Evolutionary conservation across 2,329 filamentous ascomycete genomes (phyloP).

Genomic region (Spiromastix sp.): DNA sequence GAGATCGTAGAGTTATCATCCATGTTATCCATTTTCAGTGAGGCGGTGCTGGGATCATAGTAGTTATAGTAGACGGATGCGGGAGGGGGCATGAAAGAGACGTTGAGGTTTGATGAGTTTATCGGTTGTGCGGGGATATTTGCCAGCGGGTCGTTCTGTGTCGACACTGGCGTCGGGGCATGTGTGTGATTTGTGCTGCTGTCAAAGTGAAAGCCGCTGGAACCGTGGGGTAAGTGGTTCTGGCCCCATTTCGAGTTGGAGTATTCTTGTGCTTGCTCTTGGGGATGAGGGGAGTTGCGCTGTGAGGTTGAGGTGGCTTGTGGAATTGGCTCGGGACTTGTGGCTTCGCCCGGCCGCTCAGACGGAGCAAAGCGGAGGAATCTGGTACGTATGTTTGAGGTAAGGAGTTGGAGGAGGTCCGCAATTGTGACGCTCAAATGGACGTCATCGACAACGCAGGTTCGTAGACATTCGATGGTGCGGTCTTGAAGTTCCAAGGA

Average conservation of each 20-base stretch:
- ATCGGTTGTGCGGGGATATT: constrained; percentile 35
- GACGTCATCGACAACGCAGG: constrained; percentile 55
- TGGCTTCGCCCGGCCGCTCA: constrained; percentile 34
- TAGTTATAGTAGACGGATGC: constrained; percentile 37
- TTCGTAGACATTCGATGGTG: constrained; percentile 48
- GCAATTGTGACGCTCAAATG: constrained; percentile 54
- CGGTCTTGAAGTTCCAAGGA: constrained; percentile 49
- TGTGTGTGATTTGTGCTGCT: constrained; percentile 8
- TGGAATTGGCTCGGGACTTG: constrained; percentile 26
- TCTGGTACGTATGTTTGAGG: constrained; percentile 46
- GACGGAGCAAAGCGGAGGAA: constrained; percentile 48
- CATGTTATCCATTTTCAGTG: constrained; percentile 20
- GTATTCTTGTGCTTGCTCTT: not conserved
- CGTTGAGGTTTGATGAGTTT: constrained; percentile 34
- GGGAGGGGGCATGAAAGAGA: constrained; percentile 38
- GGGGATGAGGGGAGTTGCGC: constrained; percentile 8
- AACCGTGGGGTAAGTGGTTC: not conserved
- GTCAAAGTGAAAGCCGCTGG: constrained; percentile 11
- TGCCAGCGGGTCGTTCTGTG: constrained; percentile 31
- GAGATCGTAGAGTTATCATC: constrained; percentile 18
- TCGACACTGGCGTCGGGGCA: constrained; percentile 21
- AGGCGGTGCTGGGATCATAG: constrained; percentile 27
- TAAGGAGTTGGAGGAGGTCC: constrained; percentile 49
- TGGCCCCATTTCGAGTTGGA: not conserved
- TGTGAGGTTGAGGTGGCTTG: constrained; percentile 18